Conservation (phyloP, 2,329 filamentous ascomycete species). For the Neoscytalidium dimidiatum region DNA sequence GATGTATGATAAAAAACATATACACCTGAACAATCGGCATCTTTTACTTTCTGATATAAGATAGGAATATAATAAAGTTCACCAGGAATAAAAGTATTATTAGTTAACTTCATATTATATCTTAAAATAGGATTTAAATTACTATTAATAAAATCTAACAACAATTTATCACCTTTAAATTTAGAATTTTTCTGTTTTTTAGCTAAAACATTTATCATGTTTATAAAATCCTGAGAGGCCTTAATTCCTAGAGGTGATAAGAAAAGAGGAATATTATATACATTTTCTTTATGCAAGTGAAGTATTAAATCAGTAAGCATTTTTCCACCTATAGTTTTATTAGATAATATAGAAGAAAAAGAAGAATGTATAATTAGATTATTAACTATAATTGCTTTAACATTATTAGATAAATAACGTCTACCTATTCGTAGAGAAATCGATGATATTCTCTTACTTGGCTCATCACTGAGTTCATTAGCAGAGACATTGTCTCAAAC, state of each 20-base stretch:
- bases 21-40: constrained; percentile 8
- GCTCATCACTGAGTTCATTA: neutral
- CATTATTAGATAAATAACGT: neutral
- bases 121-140: constrained; percentile 21
- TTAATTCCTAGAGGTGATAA: constrained; percentile 7
- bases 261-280: constrained; percentile 1
- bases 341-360: constrained; percentile 21
- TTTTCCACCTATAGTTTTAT: constrained; percentile 15
- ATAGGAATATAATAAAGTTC: constrained; percentile 1
- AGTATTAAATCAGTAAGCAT: constrained; percentile 14
- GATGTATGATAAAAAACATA: constrained; percentile 2
- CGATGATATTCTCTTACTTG: neutral
- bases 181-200: constrained; percentile 20
- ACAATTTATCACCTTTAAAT: constrained; percentile 22
- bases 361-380: constrained; percentile 2
- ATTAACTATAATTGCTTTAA: neutral
- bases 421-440: neutral
- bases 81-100: constrained; percentile 3
- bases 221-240: constrained; percentile 3
- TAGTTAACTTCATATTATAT: constrained; percentile 15
- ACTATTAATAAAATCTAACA: constrained; percentile 22
- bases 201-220: constrained; percentile 20
- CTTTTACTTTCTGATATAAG: constrained; percentile 1
- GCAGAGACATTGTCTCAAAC: neutral
- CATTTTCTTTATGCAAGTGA: constrained; percentile 2